Evolutionary conservation across 2,329 filamentous ascomycete genomes (phyloP).

Genomic region (Botrytis cinerea): DNA sequence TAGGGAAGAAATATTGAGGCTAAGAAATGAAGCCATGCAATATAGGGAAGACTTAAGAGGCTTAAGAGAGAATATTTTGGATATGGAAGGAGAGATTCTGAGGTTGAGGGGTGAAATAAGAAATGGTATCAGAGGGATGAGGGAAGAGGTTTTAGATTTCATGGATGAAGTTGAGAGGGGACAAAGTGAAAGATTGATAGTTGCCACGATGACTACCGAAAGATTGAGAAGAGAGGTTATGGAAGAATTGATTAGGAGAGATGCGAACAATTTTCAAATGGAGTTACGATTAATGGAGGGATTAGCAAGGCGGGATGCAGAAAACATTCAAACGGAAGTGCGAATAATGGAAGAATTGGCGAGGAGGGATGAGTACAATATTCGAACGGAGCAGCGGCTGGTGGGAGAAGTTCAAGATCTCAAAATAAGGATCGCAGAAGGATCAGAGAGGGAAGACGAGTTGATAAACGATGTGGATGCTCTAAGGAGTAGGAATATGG

Average conservation of each 20-base stretch:
- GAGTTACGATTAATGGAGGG: neutral
- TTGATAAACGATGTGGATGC: neutral
- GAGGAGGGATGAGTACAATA: neutral
- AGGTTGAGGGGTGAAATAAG: neutral
- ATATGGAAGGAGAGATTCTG: neutral
- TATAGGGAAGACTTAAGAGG: neutral
- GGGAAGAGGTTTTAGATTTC: neutral
- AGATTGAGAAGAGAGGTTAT: conserved; percentile 1
- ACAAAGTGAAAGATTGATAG: neutral
- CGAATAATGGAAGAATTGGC: neutral
- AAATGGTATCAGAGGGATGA: neutral
- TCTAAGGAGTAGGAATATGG: neutral
- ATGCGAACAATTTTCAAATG: neutral
- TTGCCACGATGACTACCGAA: neutral
- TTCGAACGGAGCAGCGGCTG: neutral
- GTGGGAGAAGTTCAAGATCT: neutral
- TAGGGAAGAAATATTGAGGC: neutral
- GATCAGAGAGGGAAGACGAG: neutral
- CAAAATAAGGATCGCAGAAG: neutral
- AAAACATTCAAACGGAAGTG: neutral
- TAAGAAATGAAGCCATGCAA: neutral
- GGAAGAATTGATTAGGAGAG: neutral
- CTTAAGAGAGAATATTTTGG: neutral
- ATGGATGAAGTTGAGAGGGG: neutral
- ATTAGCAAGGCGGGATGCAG: neutral